phyloP scores from a whole-genome alignment of 768 basidiomycete species.

The Mycena pura region DNA sequence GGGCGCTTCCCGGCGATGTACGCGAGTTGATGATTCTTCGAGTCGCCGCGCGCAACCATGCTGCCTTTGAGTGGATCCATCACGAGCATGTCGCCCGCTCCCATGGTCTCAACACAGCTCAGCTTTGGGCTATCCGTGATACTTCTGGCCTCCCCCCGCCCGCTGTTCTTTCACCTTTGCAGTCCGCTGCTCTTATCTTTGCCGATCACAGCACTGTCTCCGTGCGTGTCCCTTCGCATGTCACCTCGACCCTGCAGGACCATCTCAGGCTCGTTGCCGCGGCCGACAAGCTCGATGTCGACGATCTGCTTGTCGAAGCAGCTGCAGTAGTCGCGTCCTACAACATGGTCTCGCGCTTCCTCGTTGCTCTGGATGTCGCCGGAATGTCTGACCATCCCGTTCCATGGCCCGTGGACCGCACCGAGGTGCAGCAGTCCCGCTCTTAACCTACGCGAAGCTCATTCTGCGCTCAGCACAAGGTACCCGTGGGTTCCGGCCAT shows the following conservation, averaged over 20 bases:
- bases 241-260: conserved; percentile 48
- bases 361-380: conserved; percentile 65
- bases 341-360: conserved; percentile 75
- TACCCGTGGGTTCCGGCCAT: conserved; percentile 43
- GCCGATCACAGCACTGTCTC: conserved; percentile 63
- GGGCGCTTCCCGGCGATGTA: conserved; percentile 52
- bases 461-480: conserved; percentile 40
- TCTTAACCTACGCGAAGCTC: neutral
- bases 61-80: conserved; percentile 63
- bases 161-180: conserved; percentile 52
- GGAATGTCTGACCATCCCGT: conserved; percentile 54
- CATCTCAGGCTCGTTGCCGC: conserved; percentile 39
- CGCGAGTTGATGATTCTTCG: conserved; percentile 62
- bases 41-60: conserved; percentile 56
- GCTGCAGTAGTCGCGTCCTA: conserved; percentile 60
- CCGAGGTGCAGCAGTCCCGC: conserved; percentile 41
- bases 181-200: conserved; percentile 60
- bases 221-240: conserved; percentile 49
- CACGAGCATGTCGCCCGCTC: conserved; percentile 58
- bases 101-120: conserved; percentile 57
- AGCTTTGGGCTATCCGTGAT: conserved; percentile 63
- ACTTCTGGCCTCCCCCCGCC: conserved; percentile 46
- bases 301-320: conserved; percentile 62
- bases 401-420: conserved; percentile 56
- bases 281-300: conserved; percentile 34